Percentiles rank a stretch among this genome's conserved stretches.
phyloP scores from a whole-genome alignment of 1,284 basidiomycete genomes.

The Dichomitus squalens region DNA sequence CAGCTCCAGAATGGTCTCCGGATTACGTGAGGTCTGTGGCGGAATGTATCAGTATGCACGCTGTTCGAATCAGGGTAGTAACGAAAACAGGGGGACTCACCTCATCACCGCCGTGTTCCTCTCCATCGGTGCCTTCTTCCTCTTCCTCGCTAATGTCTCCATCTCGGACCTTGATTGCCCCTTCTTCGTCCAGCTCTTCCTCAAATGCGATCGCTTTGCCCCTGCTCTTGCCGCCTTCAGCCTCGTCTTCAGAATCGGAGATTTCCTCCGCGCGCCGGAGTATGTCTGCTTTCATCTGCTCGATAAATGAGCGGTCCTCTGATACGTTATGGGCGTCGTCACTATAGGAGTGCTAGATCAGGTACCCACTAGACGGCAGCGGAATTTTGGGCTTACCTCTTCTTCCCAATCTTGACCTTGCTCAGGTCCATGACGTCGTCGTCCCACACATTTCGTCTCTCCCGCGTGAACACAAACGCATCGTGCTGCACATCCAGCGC shows the following conservation, averaged over 20 bases:
- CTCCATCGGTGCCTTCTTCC: slow-evolving; percentile 47
- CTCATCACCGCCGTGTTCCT: slow-evolving; percentile 35
- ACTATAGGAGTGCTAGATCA: slow-evolving; percentile 34
- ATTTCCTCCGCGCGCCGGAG: slow-evolving; percentile 75
- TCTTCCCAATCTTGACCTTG: slow-evolving; percentile 69
- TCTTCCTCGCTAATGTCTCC: slow-evolving; percentile 63
- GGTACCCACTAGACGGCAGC: not conserved
- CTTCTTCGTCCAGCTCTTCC: slow-evolving; percentile 49
- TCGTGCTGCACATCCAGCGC: slow-evolving; percentile 6
- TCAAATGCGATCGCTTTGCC: slow-evolving; percentile 46
- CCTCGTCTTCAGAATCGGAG: slow-evolving; percentile 66
- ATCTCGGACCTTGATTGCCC: slow-evolving; percentile 54
- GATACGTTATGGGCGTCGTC: slow-evolving; percentile 47
- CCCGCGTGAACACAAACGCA: slow-evolving; percentile 41
- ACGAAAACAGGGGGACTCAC: slow-evolving; percentile 17
- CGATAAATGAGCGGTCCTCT: slow-evolving; percentile 62
- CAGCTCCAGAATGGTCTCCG: slow-evolving; percentile 70
- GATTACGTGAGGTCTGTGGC: slow-evolving; percentile 32
- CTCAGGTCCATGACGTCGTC: slow-evolving; percentile 67
- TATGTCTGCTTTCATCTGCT: slow-evolving; percentile 81
- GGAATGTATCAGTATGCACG: slow-evolving; percentile 14
- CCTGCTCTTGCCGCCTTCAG: slow-evolving; percentile 37
- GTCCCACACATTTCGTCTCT: slow-evolving; percentile 74
- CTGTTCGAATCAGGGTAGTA: no score
- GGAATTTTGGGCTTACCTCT: slow-evolving; percentile 45